Conservation (phyloP, 176 grass and related monocot species). For the barley (Hordeum vulgare) region DNA sequence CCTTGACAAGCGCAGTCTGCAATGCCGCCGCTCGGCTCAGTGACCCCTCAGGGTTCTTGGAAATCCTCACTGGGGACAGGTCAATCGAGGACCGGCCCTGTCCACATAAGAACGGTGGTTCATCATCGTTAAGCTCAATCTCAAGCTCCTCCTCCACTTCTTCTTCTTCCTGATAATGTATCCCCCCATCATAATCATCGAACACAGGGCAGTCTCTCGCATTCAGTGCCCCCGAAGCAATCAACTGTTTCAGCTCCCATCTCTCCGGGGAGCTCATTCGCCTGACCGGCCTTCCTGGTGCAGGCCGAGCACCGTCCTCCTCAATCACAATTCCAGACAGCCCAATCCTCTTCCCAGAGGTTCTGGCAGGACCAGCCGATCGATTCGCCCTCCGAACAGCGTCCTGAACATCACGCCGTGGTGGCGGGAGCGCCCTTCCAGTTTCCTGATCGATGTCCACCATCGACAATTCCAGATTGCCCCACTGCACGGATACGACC, state of each 20-base stretch:
- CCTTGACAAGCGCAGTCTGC: conserved; percentile 74
- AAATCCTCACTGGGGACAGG: conserved; percentile 76
- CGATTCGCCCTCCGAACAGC: conserved; percentile 23
- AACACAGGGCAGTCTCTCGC: conserved; percentile 37
- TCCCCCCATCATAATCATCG: conserved; percentile 47
- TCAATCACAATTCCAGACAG: conserved; percentile 49
- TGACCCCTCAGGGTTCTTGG: conserved; percentile 70
- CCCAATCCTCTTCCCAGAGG: conserved; percentile 19
- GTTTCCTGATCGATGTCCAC: conserved; percentile 62
- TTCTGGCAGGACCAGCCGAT: not conserved
- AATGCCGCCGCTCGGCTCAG: conserved; percentile 52
- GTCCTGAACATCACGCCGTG: conserved; percentile 4
- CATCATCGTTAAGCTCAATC: conserved; percentile 80
- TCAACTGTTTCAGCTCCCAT: conserved; percentile 70
- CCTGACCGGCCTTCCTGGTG: conserved; percentile 24
- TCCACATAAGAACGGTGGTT: conserved; percentile 60
- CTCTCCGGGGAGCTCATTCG: conserved; percentile 77
- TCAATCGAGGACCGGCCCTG: conserved; percentile 35
- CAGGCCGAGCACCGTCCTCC: conserved; percentile 20
- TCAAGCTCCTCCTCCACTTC: conserved; percentile 67
- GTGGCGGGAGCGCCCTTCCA: conserved; percentile 43
- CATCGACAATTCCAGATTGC: conserved; percentile 56
- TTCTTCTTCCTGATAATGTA: conserved; percentile 44
- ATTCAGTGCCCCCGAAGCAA: conserved; percentile 65
- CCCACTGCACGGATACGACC: conserved; percentile 47